Evolutionary conservation across 2,329 filamentous ascomycete species (phyloP).

Genomic region (Passalora sequoiae): DNA sequence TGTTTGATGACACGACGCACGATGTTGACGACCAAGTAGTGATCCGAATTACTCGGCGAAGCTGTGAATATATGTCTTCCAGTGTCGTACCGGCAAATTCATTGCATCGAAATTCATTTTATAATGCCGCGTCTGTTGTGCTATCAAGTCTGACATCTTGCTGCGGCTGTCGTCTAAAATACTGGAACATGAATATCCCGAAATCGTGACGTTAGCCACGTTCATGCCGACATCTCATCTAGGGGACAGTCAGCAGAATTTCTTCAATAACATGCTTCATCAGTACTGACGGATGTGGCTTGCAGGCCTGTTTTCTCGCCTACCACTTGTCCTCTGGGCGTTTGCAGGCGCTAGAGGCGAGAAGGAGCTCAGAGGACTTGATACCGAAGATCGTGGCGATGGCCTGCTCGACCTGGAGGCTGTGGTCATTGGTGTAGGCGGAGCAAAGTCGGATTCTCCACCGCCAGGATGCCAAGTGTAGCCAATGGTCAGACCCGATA

Average conservation of each 20-base stretch:
- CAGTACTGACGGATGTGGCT: slow-evolving; percentile 2
- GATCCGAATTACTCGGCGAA: background rate
- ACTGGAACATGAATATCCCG: too few relatives aligned
- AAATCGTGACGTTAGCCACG: too few relatives aligned
- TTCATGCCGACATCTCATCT: slow-evolving; percentile 3
- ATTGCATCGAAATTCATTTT: too few relatives aligned
- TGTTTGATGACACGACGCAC: background rate
- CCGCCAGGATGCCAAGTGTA: slow-evolving; percentile 10
- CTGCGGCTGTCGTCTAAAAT: too few relatives aligned
- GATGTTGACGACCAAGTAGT: background rate
- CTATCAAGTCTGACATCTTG: too few relatives aligned
- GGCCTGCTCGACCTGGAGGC: background rate
- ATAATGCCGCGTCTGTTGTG: too few relatives aligned
- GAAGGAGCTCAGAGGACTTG: background rate
- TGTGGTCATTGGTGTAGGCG: background rate
- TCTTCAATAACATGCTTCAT: background rate
- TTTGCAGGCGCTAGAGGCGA: background rate
- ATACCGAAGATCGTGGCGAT: background rate
- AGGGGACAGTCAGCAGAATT: background rate
- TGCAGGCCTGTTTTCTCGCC: background rate
- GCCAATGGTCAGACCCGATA: slow-evolving; percentile 5
- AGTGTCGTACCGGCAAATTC: too few relatives aligned
- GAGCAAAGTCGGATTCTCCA: background rate
- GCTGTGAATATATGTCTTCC: too few relatives aligned
- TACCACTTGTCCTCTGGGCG: background rate